Percentiles rank a stretch among this genome's conserved stretches.
phyloP scores from a whole-genome alignment of 1,139 yeast genomes.

The Tardiomyces blankii region DNA sequence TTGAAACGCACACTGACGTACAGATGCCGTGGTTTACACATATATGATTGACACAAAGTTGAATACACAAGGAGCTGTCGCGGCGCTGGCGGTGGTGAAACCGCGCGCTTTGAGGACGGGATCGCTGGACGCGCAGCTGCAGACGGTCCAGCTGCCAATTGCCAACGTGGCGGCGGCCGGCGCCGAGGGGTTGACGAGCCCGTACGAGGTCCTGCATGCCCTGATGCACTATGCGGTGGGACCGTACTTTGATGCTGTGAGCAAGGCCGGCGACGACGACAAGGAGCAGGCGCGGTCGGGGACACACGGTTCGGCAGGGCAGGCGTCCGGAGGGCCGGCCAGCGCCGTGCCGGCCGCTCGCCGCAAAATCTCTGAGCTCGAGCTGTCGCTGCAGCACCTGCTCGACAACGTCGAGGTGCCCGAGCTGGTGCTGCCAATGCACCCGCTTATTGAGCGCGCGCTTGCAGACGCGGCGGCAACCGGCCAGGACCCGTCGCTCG shows the following conservation, averaged over 20 bases:
- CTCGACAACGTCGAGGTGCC: conserved; percentile 65
- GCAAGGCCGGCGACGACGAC: conserved; percentile 10
- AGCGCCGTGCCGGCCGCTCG: conserved; percentile 18
- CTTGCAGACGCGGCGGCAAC: conserved; percentile 22
- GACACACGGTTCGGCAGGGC: conserved; percentile 1
- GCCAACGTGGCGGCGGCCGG: conserved; percentile 2
- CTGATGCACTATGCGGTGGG: conserved; percentile 45
- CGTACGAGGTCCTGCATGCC: conserved; percentile 48
- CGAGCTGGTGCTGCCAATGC: conserved; percentile 42
- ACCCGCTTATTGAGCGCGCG: conserved; percentile 39
- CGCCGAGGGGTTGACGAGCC: conserved; percentile 8
- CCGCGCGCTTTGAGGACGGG: not conserved
- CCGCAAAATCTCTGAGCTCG: conserved; percentile 52
- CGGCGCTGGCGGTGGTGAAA: not conserved
- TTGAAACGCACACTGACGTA: too few species aligned
- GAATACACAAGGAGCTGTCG: not conserved
- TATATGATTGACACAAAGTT: not conserved
- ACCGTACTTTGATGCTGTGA: conserved; percentile 39
- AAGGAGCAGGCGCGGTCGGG: conserved; percentile 1
- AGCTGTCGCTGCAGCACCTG: conserved; percentile 55
- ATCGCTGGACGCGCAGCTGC: conserved; percentile 35
- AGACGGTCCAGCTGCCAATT: conserved; percentile 19
- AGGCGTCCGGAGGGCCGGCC: too few species aligned
- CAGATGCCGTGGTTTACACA: too few species aligned
- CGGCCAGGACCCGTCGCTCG: conserved; percentile 13